These are phyloP conservation scores for Botrytis squamosa DNA, from an alignment of 2,329 filamentous ascomycete genomes.

Conservation along the genomic window DNA sequence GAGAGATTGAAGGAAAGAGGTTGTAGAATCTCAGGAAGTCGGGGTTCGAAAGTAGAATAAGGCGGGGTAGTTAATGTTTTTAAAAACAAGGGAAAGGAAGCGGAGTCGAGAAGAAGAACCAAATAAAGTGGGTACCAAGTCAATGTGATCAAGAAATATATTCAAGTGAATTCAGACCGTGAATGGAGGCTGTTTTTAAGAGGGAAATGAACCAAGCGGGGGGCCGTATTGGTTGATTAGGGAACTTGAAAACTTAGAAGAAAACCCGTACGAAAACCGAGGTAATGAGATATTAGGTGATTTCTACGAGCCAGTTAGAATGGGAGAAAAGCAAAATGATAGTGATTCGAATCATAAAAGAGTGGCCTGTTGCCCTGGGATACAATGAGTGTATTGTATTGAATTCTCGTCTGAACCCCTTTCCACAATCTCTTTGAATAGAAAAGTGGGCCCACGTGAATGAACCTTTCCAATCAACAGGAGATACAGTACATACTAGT, in stretches of 20 bases:
- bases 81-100: background rate
- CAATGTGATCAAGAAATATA: background rate
- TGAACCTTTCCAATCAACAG: background rate
- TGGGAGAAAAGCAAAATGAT: background rate
- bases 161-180: constrained; percentile 4
- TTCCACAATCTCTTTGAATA: background rate
- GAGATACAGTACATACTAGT: background rate
- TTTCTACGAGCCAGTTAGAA: background rate
- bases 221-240: background rate
- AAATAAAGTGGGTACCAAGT: constrained; percentile 9
- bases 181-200: constrained; percentile 2
- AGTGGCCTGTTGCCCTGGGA: background rate
- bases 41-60: background rate
- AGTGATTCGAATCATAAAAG: background rate
- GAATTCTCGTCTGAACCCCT: constrained; percentile 14
- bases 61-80: background rate
- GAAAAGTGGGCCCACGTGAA: background rate
- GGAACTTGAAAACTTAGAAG: background rate
- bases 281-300: background rate
- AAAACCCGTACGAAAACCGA: background rate
- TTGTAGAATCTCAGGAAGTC: background rate
- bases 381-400: background rate
- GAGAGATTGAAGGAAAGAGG: background rate
- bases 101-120: background rate
- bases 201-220: constrained; percentile 6